These are phyloP conservation scores for Cladophialophora immunda DNA, from an alignment of 2,329 filamentous ascomycete species.

Conservation along the genomic window DNA sequence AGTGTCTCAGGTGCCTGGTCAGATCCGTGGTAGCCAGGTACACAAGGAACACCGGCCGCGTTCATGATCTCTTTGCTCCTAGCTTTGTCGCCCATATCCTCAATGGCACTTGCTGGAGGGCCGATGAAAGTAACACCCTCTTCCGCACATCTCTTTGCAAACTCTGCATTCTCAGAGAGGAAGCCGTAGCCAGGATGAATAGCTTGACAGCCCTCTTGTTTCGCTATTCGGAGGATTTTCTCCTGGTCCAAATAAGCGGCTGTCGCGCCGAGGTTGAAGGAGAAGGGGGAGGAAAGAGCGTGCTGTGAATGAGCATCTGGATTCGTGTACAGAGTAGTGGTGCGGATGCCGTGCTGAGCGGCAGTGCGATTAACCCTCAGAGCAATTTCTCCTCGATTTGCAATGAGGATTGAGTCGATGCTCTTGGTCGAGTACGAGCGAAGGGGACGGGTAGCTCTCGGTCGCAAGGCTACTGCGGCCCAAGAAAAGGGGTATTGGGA, in stretches of 20 bases:
- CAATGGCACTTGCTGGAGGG: conserved; percentile 78
- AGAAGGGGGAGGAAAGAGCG: conserved; percentile 81
- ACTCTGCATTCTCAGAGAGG: conserved; percentile 82
- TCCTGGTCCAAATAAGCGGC: conserved; percentile 93
- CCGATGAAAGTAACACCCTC: conserved; percentile 95
- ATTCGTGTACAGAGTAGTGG: conserved; percentile 94
- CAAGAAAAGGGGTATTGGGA: conserved; percentile 26
- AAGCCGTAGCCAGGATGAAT: conserved; percentile 97
- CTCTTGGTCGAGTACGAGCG: conserved; percentile 27
- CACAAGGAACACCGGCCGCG: conserved; percentile 91
- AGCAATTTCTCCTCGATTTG: conserved; percentile 96
- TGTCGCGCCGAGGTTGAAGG: conserved; percentile 82
- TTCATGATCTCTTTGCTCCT: conserved; percentile 97
- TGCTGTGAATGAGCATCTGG: conserved; percentile 89
- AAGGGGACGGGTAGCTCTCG: conserved; percentile 19
- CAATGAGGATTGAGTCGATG: conserved; percentile 69
- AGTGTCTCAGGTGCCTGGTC: conserved; percentile 75
- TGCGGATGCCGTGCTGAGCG: conserved; percentile 84
- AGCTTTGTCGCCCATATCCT: conserved; percentile 91
- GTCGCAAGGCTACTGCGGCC: conserved; percentile 24
- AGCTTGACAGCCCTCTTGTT: conserved; percentile 84
- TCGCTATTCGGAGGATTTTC: conserved; percentile 87
- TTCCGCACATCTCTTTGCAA: conserved; percentile 86
- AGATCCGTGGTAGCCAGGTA: conserved; percentile 90
- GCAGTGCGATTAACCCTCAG: conserved; percentile 91